Conservation (phyloP, 306 rosid species). For the Mimosa bimucronata region DNA sequence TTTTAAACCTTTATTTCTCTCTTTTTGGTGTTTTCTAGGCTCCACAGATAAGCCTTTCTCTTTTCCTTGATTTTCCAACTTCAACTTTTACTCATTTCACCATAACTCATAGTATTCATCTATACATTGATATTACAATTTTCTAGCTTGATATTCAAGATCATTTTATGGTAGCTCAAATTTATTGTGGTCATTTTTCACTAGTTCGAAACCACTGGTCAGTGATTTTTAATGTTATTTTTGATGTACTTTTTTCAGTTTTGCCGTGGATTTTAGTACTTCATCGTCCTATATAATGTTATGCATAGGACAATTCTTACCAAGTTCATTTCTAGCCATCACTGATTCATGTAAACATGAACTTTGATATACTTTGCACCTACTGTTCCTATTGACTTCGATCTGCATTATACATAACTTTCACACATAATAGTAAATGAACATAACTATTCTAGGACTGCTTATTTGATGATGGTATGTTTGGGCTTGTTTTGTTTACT, state of each 20-base stretch:
- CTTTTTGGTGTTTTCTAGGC: not conserved
- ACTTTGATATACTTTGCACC: not conserved
- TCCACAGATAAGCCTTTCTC: not conserved
- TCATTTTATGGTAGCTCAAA: no score
- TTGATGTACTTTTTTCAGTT: not conserved
- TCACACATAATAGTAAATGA: not conserved
- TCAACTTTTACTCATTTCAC: not conserved
- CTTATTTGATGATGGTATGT: not conserved
- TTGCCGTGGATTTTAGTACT: not conserved
- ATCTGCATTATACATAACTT: not conserved
- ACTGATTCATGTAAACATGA: not conserved
- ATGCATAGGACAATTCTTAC: no score
- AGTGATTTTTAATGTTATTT: not conserved
- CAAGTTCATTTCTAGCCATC: constrained; percentile 7
- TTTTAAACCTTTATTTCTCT: not conserved
- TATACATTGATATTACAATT: not conserved
- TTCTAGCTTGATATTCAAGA: not conserved
- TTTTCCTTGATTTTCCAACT: constrained; percentile 14
- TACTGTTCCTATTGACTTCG: not conserved
- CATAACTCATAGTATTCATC: not conserved
- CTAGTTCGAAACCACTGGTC: not conserved
- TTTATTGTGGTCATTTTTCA: not conserved
- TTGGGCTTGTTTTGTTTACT: not conserved
- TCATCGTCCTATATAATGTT: no score
- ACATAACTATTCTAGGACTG: not conserved